phyloP scores from a whole-genome alignment of 257 asterid species.

The Salvia splendens region DNA sequence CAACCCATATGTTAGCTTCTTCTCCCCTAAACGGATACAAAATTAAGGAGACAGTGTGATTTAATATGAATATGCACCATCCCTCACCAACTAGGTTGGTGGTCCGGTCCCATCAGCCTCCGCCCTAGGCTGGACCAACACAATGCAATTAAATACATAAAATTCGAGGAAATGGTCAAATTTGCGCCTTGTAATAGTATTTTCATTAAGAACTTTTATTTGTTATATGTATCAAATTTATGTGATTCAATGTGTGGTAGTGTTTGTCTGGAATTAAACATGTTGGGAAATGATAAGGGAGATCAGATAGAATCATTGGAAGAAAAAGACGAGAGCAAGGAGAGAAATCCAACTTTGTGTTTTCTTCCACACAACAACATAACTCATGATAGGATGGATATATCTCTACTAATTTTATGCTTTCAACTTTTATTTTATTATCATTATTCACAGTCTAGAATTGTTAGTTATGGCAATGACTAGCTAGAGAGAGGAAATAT shows the following conservation, averaged over 20 bases:
- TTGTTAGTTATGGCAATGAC: too few species aligned
- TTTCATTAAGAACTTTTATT: neutral
- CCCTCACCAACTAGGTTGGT: neutral
- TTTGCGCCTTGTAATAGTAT: neutral
- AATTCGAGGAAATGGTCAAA: too few species aligned
- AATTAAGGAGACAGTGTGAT: slow-evolving; percentile 27
- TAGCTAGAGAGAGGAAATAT: too few species aligned
- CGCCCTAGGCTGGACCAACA: neutral
- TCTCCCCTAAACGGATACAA: slow-evolving; percentile 6
- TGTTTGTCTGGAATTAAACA: neutral
- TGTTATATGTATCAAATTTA: neutral
- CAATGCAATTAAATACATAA: neutral
- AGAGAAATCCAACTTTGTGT: neutral
- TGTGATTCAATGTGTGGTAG: slow-evolving; percentile 12
- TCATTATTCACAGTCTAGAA: too few species aligned
- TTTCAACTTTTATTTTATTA: too few species aligned
- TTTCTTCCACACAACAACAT: slow-evolving; percentile 1
- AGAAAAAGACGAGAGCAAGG: slow-evolving; percentile 22
- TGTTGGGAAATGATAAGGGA: slow-evolving; percentile 31
- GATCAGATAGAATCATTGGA: slow-evolving; percentile 20
- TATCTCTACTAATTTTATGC: too few species aligned
- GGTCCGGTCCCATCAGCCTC: slow-evolving; percentile 12
- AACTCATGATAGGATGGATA: too few species aligned
- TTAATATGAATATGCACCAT: slow-evolving; percentile 3
- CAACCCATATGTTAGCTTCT: slow-evolving; percentile 36